phyloP scores from a whole-genome alignment of 768 basidiomycete species.

The Hericium rajendrae region DNA sequence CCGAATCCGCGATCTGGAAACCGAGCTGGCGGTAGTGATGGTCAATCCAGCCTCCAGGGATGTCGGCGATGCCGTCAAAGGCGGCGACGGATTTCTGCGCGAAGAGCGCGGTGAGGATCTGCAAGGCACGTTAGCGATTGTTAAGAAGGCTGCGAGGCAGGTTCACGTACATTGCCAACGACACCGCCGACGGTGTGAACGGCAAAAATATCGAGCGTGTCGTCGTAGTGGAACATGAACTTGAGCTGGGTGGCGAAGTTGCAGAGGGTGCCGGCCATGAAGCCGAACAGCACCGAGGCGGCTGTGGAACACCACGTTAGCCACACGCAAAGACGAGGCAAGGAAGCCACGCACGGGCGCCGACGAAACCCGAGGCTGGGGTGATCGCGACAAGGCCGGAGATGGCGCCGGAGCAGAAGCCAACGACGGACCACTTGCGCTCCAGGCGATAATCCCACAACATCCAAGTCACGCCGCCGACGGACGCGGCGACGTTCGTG shows the following conservation, averaged over 20 bases:
- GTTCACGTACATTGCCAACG: slow-evolving; percentile 46
- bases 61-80: slow-evolving; percentile 34
- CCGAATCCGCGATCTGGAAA: slow-evolving; percentile 31
- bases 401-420: slow-evolving; percentile 94
- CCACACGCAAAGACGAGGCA: slow-evolving; percentile 1
- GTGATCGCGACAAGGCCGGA: slow-evolving; percentile 85
- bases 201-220: slow-evolving; percentile 87
- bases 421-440: slow-evolving; percentile 87
- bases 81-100: slow-evolving; percentile 32
- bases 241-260: slow-evolving; percentile 97
- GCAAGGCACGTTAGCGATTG: slow-evolving; percentile 15
- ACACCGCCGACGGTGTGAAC: slow-evolving; percentile 73
- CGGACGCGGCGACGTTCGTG: slow-evolving; percentile 85
- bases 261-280: slow-evolving; percentile 74
- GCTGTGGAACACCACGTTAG: slow-evolving; percentile 27
- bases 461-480: slow-evolving; percentile 92
- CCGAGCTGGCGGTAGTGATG: slow-evolving; percentile 31
- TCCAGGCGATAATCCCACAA: slow-evolving; percentile 91
- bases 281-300: slow-evolving; percentile 78
- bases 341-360: slow-evolving; percentile 42
- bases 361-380: slow-evolving; percentile 77
- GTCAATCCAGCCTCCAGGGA: slow-evolving; percentile 39
- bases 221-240: slow-evolving; percentile 67
- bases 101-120: slow-evolving; percentile 20
- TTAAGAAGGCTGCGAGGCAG: neutral